Percentiles rank a stretch among this genome's conserved stretches.
These are phyloP conservation scores for Phialophora tarda DNA, from an alignment of 2,329 filamentous ascomycete species.

Conservation along the genomic window DNA sequence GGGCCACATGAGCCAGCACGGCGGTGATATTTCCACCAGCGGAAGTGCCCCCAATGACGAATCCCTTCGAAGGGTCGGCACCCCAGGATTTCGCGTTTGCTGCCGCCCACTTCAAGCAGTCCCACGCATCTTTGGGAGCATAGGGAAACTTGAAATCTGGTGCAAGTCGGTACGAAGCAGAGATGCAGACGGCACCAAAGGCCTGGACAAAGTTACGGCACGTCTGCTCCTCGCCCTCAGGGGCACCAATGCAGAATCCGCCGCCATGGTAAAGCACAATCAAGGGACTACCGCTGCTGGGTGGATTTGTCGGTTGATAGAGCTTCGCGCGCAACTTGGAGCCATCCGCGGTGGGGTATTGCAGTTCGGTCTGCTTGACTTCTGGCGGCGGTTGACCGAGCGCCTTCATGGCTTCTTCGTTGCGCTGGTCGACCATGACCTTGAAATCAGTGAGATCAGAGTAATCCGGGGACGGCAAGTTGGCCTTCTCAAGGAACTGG, in stretches of 20 bases:
- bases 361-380: conserved; percentile 36
- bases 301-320: conserved; percentile 34
- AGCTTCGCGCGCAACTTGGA: conserved; percentile 38
- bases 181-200: conserved; percentile 36
- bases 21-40: conserved; percentile 51
- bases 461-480: conserved; percentile 34
- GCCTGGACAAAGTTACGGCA: conserved; percentile 38
- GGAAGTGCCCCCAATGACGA: conserved; percentile 57
- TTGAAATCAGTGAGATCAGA: conserved; percentile 34
- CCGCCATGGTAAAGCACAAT: conserved; percentile 41
- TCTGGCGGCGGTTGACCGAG: conserved; percentile 33
- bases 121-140: conserved; percentile 39
- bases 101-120: conserved; percentile 41
- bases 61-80: conserved; percentile 52
- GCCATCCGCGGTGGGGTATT: conserved; percentile 40
- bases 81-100: conserved; percentile 47
- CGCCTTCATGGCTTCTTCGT: conserved; percentile 25
- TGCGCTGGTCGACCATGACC: conserved; percentile 30
- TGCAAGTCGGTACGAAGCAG: conserved; percentile 36
- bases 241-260: conserved; percentile 40
- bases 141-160: conserved; percentile 39
- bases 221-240: conserved; percentile 38
- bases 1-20: conserved; percentile 46
- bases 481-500: conserved; percentile 36
- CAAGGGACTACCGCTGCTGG: conserved; percentile 32